Evolutionary conservation across 2,329 filamentous ascomycete genomes (phyloP).

Genomic region (Penicillium carneum): DNA sequence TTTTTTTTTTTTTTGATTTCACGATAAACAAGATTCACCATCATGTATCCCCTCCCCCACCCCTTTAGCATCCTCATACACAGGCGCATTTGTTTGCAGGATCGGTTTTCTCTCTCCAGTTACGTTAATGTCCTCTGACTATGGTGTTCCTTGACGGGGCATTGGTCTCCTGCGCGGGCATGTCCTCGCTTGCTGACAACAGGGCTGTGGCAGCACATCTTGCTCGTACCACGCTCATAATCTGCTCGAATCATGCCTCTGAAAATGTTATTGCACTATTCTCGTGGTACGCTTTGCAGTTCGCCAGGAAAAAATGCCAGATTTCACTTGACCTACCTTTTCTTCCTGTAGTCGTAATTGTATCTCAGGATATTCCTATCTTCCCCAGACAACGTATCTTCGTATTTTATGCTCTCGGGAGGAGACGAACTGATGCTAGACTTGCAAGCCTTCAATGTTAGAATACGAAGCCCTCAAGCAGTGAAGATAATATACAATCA

Average conservation of each 20-base stretch:
- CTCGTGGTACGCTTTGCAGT: constrained; percentile 25
- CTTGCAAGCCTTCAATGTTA: constrained; percentile 21
- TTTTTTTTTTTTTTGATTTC: constrained; percentile 39
- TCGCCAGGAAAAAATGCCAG: constrained; percentile 33
- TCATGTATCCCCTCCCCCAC: constrained; percentile 53
- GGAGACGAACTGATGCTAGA: background rate
- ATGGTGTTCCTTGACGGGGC: constrained; percentile 25
- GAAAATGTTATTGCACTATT: constrained; percentile 24
- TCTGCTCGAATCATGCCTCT: constrained; percentile 22
- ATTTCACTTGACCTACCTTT: constrained; percentile 11
- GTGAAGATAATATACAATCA: background rate
- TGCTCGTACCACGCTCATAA: constrained; percentile 16
- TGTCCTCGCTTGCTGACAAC: constrained; percentile 25
- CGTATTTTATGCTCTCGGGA: background rate
- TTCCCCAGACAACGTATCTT: background rate
- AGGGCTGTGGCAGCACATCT: constrained; percentile 21
- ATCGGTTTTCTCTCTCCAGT: constrained; percentile 38
- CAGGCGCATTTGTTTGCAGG: constrained; percentile 49
- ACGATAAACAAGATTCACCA: constrained; percentile 58
- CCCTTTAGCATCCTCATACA: constrained; percentile 51
- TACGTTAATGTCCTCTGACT: constrained; percentile 36
- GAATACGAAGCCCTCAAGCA: background rate
- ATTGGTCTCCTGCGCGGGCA: constrained; percentile 21
- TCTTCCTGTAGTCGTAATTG: background rate
- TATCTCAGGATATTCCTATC: background rate